Conservation (phyloP, 805 yeast species). For the Ogataea populi-albae region DNA sequence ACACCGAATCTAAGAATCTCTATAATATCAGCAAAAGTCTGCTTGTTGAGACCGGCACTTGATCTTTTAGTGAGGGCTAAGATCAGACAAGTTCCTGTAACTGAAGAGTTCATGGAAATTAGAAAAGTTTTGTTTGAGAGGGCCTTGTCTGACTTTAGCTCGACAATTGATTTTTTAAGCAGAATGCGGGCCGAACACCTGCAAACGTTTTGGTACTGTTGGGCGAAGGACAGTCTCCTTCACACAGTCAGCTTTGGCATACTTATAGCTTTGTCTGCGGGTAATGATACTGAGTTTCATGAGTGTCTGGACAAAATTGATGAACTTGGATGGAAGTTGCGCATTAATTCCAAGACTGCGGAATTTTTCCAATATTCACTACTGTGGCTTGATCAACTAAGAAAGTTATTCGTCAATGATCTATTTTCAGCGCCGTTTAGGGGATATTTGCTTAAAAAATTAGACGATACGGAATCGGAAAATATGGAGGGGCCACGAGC, state of each 20-base stretch:
- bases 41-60: slow-evolving; percentile 15
- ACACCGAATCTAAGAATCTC: slow-evolving; percentile 16
- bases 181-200: slow-evolving; percentile 19
- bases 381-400: slow-evolving; percentile 17
- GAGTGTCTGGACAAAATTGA: slow-evolving; percentile 13
- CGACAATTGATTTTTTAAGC: slow-evolving; percentile 14
- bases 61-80: slow-evolving; percentile 9
- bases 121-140: slow-evolving; percentile 10
- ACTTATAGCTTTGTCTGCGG: slow-evolving; percentile 8
- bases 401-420: slow-evolving; percentile 3
- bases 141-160: slow-evolving; percentile 12
- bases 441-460: no score
- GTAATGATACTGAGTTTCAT: slow-evolving; percentile 4
- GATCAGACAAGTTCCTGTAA: slow-evolving; percentile 2
- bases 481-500: not conserved
- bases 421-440: no score
- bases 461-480: not conserved
- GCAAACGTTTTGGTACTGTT: slow-evolving; percentile 21
- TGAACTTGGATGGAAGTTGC: slow-evolving; percentile 18
- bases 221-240: slow-evolving; percentile 13
- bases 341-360: slow-evolving; percentile 17
- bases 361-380: slow-evolving; percentile 17
- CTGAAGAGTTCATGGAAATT: slow-evolving; percentile 10
- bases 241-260: slow-evolving; percentile 13
- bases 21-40: slow-evolving; percentile 8